Percentiles rank a stretch among this genome's conserved stretches.
These are phyloP conservation scores for Sporothrix brasiliensis DNA, from an alignment of 2,329 filamentous ascomycete species.

Conservation along the genomic window DNA sequence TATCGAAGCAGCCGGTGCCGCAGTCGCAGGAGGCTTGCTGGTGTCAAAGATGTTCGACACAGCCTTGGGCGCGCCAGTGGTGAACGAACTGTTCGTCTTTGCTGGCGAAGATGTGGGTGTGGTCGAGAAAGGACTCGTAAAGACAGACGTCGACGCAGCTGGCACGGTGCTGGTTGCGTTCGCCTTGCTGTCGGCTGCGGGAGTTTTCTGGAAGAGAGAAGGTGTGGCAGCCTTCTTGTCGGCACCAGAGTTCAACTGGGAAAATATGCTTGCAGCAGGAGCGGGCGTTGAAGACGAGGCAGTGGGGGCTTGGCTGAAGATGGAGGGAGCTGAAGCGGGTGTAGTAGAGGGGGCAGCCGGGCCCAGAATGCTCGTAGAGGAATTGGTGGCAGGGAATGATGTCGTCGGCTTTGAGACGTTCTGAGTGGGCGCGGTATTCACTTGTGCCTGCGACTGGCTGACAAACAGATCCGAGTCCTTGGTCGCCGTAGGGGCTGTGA, in stretches of 20 bases:
- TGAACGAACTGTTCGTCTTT: neutral
- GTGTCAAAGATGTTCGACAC: constrained; percentile 19
- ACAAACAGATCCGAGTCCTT: constrained; percentile 32
- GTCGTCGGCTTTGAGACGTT: neutral
- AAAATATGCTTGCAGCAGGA: constrained; percentile 22
- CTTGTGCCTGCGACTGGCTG: constrained; percentile 22
- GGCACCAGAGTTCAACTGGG: neutral
- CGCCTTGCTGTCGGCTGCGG: constrained; percentile 2
- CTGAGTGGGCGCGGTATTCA: neutral
- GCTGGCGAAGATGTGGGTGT: neutral
- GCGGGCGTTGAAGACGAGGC: neutral
- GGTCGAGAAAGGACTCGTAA: neutral
- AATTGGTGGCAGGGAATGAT: neutral
- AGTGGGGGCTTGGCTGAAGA: neutral
- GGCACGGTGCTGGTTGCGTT: neutral
- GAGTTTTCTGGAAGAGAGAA: constrained; percentile 7
- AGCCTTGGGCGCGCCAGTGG: neutral
- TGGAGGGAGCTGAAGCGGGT: neutral
- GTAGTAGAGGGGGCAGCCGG: neutral
- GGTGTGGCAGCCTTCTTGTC: neutral
- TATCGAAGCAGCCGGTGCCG: constrained; percentile 9
- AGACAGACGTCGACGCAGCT: neutral
- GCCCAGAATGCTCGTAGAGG: neutral
- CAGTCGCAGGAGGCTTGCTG: neutral
- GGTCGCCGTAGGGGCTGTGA: neutral